Evolutionary conservation across 148 eudicot species (phyloP), one percentile per base, ranked within the genome.

Genomic region (Fagopyrum tataricum): DNA sequence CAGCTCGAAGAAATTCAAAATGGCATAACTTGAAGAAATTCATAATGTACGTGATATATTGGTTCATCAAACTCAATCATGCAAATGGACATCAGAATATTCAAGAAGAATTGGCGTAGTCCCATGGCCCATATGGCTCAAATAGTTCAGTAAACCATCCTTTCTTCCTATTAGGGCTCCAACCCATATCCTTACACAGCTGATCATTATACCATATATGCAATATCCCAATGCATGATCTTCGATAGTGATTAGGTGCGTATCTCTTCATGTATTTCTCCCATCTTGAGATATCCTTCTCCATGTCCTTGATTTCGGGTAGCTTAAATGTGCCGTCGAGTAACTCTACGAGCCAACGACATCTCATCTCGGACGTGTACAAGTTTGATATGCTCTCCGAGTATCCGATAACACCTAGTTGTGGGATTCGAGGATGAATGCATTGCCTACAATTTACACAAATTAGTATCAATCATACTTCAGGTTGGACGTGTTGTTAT

Each of bases 391-490:
- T 6, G n/a, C 76, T 75, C 79, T 81, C 81, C 6, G 76, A 44
- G 58, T 55, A 78, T 69, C 84, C 84, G 5, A 81, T 76, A 13
- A 81, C 70, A 0, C 79, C 84, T 46, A 81, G 75, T 69, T 73
- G 79, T 55, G 84, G 79, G 23, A 81, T 78, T 17, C 79, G 74
- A 9, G 81, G 81, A 23, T 81, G 81, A 61, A 81, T 78, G 52
- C 79, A 67, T 47, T 75, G 78, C 52, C 80, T 81, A 44, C 7
- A 67, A 44, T 26, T 4, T 0, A 31, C 8, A 73, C 26, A 23
- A 20, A 68, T 17, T 11, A 47, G 7, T n/a, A n/a, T n/a, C n/a
- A 37, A 5, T 12, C 37, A 8, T 31, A 31, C 37, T 31, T 31
- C 37, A 31, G 37, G 37, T n/a, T n/a, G n/a, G n/a, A n/a, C n/a